These are phyloP conservation scores for Kwoniella sp. DNA, from an alignment of 768 basidiomycete species.

Conservation along the genomic window DNA sequence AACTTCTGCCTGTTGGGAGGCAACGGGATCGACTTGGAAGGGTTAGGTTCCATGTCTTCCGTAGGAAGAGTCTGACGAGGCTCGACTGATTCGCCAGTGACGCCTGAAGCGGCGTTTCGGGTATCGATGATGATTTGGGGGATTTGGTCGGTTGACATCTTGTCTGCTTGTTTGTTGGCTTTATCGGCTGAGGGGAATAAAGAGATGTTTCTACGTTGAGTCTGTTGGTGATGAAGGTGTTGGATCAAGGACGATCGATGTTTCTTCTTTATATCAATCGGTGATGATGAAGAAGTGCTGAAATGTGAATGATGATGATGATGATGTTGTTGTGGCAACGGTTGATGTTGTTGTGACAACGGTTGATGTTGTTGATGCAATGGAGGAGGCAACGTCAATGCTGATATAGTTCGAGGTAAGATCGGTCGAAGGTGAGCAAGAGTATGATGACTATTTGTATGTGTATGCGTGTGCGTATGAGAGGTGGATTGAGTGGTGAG, in stretches of 20 bases:
- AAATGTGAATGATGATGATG: neutral
- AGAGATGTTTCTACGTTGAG: neutral
- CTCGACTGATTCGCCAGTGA: conserved; percentile 57
- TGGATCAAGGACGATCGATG: neutral
- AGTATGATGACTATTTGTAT: neutral
- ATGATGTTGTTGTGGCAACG: neutral
- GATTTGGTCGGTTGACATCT: conserved; percentile 33
- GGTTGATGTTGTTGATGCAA: neutral
- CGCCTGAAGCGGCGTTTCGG: conserved; percentile 47
- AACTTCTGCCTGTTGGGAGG: conserved; percentile 57
- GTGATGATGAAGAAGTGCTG: neutral
- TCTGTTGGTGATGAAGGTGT: neutral
- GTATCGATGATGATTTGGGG: conserved; percentile 47
- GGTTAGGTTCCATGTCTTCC: conserved; percentile 55
- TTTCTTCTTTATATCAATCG: neutral
- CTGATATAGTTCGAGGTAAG: neutral
- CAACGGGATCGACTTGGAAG: conserved; percentile 56
- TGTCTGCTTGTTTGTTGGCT: conserved; percentile 2
- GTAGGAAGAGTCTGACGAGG: conserved; percentile 56
- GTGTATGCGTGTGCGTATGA: neutral
- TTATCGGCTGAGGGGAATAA: neutral
- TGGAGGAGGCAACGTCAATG: neutral
- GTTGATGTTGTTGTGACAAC: neutral
- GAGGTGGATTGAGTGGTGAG: neutral
- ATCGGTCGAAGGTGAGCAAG: neutral